These are phyloP conservation scores for Quercus gilva DNA, from an alignment of 306 rosid genomes.

Conservation along the genomic window DNA sequence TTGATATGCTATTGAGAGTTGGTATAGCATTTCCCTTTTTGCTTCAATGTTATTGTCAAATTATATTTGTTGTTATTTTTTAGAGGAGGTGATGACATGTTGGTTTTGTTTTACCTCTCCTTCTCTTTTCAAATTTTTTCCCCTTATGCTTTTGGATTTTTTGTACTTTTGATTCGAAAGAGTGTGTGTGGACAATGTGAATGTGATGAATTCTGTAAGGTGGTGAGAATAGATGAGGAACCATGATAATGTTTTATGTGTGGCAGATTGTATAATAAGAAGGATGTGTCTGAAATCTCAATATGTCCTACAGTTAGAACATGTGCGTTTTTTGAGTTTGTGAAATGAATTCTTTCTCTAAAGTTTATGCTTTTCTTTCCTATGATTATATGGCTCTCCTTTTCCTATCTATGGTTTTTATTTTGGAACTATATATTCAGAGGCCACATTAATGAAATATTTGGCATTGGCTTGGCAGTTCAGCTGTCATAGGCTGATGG, in stretches of 20 bases:
- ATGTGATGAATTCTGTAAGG: background rate
- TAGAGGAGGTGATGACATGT: background rate
- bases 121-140: background rate
- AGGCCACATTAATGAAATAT: too few species aligned
- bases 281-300: background rate
- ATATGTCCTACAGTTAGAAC: too few species aligned
- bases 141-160: background rate
- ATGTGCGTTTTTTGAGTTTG: too few species aligned
- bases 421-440: too few species aligned
- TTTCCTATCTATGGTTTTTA: too few species aligned
- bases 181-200: background rate
- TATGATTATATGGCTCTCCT: background rate
- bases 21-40: background rate
- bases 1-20: background rate
- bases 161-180: background rate
- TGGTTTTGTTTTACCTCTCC: background rate
- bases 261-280: conserved; percentile 3
- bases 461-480: too few species aligned
- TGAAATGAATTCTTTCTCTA: too few species aligned
- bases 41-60: background rate
- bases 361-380: background rate
- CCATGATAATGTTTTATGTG: background rate
- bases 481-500: too few species aligned
- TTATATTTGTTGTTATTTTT: background rate
- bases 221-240: background rate